Evolutionary conservation across 2,329 filamentous ascomycete genomes (phyloP), one percentile per base, ranked within the genome.

Genomic region (Alternaria solani): DNA sequence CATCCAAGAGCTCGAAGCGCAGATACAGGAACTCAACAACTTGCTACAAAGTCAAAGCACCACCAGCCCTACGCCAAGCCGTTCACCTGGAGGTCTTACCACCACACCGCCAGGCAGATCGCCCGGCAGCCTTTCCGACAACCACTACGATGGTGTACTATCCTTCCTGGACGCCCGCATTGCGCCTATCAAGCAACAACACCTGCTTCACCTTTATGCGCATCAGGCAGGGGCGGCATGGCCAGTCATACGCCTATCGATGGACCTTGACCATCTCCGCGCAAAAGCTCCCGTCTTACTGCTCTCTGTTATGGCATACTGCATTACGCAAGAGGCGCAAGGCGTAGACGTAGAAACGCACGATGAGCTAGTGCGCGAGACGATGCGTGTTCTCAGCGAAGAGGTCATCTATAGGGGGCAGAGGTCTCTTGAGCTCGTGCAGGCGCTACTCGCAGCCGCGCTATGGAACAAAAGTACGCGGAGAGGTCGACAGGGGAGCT

Each of bases 391-490:
- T 14, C 55, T 74, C 30, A 70, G 66, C 4, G 63, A 70, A 5
- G 65, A 68, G 25, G 56, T 73, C 2, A 70, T 73, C 48, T 64
- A 63, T 18, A 64, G 55, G 38, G 70, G 70, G 16, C 66, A 71
- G 34, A 68, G 68, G 44, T 72, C 70, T 1, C 57, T 74, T 12
- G 70, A 71, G 43, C 59, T 74, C n/a, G 70, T 74, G 36, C 71
- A 74, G 49, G 71, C 70, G 7, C 53, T 74, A 23, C 68, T 74
- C 11, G 51, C 71, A 42, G 59, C 68, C 18, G 47, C 66, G 4
- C 69, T 70, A 48, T 74, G 70, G 68, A 71, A 57, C 55, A 73
- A 72, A 43, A 25, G 47, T 18, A 63, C 64, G 20, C 67, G 66
- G 25, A 64, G 47, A 34, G 66, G 67, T 6, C 51, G 47, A 23